A percentile compares a stretch with the other conserved stretches of the same genome.
phyloP scores from a whole-genome alignment of 805 yeast genomes.

The Ogataea polymorpha region DNA sequence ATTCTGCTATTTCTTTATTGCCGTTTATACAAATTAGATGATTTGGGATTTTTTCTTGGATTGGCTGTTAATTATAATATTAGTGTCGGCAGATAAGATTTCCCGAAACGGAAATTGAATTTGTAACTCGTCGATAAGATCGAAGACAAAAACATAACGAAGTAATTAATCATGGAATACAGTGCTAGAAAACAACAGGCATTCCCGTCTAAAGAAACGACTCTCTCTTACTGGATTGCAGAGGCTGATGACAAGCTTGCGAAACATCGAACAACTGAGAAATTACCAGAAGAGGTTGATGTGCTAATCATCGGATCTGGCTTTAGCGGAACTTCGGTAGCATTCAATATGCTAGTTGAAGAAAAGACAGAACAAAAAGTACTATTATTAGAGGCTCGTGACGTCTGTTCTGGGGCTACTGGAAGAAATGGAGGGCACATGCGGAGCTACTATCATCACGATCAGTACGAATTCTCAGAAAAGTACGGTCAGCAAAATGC shows the following conservation, averaged over 20 bases:
- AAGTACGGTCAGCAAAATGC: conserved; percentile 28
- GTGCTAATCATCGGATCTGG: conserved; percentile 45
- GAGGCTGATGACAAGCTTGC: conserved; percentile 20
- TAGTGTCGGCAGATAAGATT: too few species aligned
- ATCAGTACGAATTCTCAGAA: conserved; percentile 14
- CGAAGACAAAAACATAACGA: too few species aligned
- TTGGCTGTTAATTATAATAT: too few species aligned
- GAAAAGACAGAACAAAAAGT: conserved; percentile 19
- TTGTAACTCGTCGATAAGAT: too few species aligned
- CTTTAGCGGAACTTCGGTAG: conserved; percentile 42
- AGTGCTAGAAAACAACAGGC: background rate
- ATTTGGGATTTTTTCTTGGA: too few species aligned
- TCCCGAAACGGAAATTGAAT: too few species aligned
- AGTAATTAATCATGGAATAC: too few species aligned
- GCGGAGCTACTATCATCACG: conserved; percentile 32
- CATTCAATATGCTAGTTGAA: conserved; percentile 35
- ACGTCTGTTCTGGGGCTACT: conserved; percentile 39
- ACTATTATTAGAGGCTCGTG: conserved; percentile 25
- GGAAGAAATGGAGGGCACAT: conserved; percentile 50
- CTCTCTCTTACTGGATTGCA: conserved; percentile 17
- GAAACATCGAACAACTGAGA: conserved; percentile 22
- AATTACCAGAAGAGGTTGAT: conserved; percentile 37
- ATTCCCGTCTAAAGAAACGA: conserved; percentile 8
- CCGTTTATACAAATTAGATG: too few species aligned
- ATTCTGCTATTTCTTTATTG: too few species aligned